These are phyloP conservation scores for Calocera cornea DNA, from an alignment of 768 basidiomycete genomes.

Conservation along the genomic window DNA sequence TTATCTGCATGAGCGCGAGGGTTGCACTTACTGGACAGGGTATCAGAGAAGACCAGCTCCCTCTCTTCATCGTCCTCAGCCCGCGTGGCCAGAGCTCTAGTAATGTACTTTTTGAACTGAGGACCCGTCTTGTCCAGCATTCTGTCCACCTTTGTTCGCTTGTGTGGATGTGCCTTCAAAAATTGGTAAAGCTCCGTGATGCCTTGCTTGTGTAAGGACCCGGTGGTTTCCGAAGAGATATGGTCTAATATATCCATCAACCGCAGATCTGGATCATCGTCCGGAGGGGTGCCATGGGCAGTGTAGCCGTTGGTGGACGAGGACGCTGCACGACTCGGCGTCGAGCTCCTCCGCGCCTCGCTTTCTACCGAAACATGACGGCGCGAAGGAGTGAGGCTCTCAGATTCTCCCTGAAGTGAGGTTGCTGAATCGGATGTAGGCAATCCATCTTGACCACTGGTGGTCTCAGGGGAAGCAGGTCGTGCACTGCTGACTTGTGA, in stretches of 20 bases:
- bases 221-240: slow-evolving; percentile 78
- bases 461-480: neutral
- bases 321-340: neutral
- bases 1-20: neutral
- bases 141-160: slow-evolving; percentile 68
- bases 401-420: neutral
- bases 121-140: slow-evolving; percentile 78
- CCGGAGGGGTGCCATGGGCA: slow-evolving; percentile 30
- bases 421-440: neutral
- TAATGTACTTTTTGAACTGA: slow-evolving; percentile 85
- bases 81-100: slow-evolving; percentile 69
- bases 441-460: neutral
- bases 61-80: slow-evolving; percentile 68
- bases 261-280: slow-evolving; percentile 72
- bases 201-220: slow-evolving; percentile 81
- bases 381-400: slow-evolving; percentile 11
- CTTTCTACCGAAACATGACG: slow-evolving; percentile 10
- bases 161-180: slow-evolving; percentile 79
- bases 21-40: slow-evolving; percentile 52
- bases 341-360: neutral
- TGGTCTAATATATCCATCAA: slow-evolving; percentile 71
- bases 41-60: slow-evolving; percentile 67
- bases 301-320: slow-evolving; percentile 26
- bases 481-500: neutral
- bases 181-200: slow-evolving; percentile 91